These are phyloP conservation scores for Eutrema japonicum DNA, from an alignment of 345 rosid species.

Conservation along the genomic window DNA sequence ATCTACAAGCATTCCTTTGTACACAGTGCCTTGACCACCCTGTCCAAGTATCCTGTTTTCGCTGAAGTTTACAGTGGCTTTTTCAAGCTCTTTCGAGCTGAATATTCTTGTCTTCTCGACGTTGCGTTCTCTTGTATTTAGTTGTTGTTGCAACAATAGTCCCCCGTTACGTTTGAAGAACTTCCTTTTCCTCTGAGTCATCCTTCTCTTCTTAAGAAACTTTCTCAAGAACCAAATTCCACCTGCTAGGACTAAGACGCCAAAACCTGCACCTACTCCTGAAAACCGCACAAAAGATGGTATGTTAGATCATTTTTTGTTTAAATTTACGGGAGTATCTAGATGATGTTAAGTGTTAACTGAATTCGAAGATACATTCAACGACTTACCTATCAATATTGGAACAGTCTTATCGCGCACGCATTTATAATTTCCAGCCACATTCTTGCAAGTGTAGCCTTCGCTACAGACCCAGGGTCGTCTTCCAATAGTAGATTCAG, in stretches of 20 bases:
- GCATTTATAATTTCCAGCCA: neutral
- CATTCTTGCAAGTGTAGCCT: neutral
- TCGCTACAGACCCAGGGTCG: neutral
- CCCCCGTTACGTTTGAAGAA: conserved; percentile 40
- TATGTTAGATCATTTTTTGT: neutral
- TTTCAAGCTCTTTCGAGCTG: conserved; percentile 40
- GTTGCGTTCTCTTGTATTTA: neutral
- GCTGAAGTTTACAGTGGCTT: conserved; percentile 47
- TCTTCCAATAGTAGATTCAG: too few species aligned
- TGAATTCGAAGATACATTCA: neutral
- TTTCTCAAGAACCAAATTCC: conserved; percentile 5
- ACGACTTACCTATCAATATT: conserved; percentile 1
- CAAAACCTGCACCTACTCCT: conserved; percentile 19
- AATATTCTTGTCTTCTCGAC: conserved; percentile 24
- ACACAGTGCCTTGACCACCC: conserved; percentile 43
- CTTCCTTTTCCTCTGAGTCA: neutral
- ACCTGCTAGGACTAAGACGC: neutral
- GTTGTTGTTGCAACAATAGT: conserved; percentile 37
- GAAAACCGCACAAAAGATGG: neutral
- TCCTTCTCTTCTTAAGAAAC: conserved; percentile 3
- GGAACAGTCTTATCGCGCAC: neutral
- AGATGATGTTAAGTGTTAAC: neutral
- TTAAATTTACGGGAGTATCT: neutral
- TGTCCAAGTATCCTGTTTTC: conserved; percentile 32
- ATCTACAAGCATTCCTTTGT: conserved; percentile 44